Percentiles rank a stretch among this genome's conserved stretches.
Conservation (phyloP, 495 filamentous ascomycete genomes). For the Talaromyces thailandensis region DNA sequence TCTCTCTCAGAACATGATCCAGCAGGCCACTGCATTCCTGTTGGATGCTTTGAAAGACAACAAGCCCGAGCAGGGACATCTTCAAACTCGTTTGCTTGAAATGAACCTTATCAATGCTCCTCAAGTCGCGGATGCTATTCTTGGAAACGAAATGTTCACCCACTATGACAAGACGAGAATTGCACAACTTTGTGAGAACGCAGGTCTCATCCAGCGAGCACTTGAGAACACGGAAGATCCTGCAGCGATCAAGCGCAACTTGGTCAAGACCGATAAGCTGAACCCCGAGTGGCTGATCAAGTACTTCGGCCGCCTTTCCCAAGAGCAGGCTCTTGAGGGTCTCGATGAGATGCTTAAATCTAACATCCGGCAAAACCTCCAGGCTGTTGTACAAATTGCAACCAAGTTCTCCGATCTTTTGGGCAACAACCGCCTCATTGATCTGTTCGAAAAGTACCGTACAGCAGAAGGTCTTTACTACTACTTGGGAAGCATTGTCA, state of each 20-base stretch:
- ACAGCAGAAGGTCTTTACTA: constrained; percentile 96
- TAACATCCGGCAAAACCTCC: constrained; percentile 95
- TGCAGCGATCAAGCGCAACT: constrained; percentile 81
- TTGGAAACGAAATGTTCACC: constrained; percentile 95
- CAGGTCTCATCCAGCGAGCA: constrained; percentile 76
- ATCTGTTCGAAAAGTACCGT: constrained; percentile 93
- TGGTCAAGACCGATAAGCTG: constrained; percentile 71
- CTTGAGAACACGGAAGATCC: constrained; percentile 92
- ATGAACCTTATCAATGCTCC: constrained; percentile 97
- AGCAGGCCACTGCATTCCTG: constrained; percentile 94
- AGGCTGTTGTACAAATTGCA: constrained; percentile 85
- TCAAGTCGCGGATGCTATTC: constrained; percentile 94
- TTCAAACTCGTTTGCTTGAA: constrained; percentile 91
- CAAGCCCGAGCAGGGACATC: constrained; percentile 82
- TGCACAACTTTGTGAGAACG: constrained; percentile 84
- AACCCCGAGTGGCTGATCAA: constrained; percentile 81
- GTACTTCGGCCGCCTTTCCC: constrained; percentile 87
- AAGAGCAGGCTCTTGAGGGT: constrained; percentile 91
- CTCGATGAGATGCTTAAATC: constrained; percentile 89
- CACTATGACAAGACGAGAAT: constrained; percentile 88
- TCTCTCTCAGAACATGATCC: constrained; percentile 93
- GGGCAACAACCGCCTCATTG: constrained; percentile 81
- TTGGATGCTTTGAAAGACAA: constrained; percentile 91
- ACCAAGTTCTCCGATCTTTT: constrained; percentile 97
- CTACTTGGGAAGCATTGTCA: constrained; percentile 96